Conservation (phyloP, 106 monocot genomes). For the Dendrobium catenatum region DNA sequence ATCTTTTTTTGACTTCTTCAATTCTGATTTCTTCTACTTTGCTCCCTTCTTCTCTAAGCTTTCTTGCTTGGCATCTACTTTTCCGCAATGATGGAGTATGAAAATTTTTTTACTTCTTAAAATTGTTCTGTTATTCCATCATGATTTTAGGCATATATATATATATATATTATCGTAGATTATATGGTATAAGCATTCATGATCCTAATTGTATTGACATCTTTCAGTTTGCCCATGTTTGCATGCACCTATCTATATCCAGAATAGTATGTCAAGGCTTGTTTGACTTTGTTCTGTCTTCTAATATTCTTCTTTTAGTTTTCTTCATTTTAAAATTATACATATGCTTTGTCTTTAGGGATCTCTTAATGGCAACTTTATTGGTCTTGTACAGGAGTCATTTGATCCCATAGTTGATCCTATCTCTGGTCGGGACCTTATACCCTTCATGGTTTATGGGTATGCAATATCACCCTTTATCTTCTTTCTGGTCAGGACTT, state of each 20-base stretch:
- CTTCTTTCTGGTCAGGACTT: background rate
- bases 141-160: background rate
- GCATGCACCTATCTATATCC: background rate
- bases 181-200: background rate
- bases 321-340: background rate
- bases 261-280: background rate
- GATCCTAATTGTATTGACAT: background rate
- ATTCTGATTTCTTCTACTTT: background rate
- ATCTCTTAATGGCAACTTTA: background rate
- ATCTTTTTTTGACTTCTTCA: background rate
- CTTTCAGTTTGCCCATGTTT: background rate
- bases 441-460: constrained; percentile 96
- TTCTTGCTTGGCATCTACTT: too few species aligned
- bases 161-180: background rate
- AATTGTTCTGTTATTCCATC: background rate
- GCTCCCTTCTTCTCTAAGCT: background rate
- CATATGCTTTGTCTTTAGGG: background rate
- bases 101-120: background rate
- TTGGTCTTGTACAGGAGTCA: constrained; percentile 51
- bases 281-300: background rate
- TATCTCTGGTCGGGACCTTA: constrained; percentile 74
- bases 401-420: constrained; percentile 95
- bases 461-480: constrained; percentile 23
- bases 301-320: background rate
- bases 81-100: background rate